Evolutionary conservation across 345 rosid species (phyloP).

Genomic region (Cardamine resedifolia): DNA sequence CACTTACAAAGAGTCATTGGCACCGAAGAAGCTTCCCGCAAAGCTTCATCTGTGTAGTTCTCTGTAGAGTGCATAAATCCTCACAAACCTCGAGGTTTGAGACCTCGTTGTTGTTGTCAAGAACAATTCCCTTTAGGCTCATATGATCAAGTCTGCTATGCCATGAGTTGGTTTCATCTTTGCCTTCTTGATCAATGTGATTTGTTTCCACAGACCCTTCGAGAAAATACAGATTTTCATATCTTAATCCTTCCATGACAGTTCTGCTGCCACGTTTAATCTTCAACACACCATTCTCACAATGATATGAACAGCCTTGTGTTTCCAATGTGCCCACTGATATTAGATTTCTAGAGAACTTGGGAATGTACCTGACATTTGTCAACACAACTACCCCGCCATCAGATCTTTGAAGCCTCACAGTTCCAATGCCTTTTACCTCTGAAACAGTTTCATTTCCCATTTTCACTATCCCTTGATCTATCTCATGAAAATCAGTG

Average conservation of each 20-base stretch:
- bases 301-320: not conserved
- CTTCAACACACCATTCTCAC: not conserved
- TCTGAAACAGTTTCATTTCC: not conserved
- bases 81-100: not conserved
- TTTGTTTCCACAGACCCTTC: not conserved
- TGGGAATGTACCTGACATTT: not conserved
- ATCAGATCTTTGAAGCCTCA: not conserved
- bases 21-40: not conserved
- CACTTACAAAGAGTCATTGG: not conserved
- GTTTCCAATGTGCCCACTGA: not conserved
- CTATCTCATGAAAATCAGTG: not conserved
- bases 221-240: not conserved
- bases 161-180: not conserved
- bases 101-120: not conserved
- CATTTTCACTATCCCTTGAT: not conserved
- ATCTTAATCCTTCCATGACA: not conserved
- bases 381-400: not conserved
- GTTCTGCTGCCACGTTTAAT: not conserved
- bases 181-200: not conserved
- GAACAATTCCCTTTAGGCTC: not conserved
- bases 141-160: not conserved
- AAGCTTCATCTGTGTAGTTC: not conserved
- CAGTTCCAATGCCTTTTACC: not conserved
- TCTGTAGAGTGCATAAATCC: not conserved
- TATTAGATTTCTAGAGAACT: not conserved